A percentile compares a stretch with the other conserved stretches of the same genome.
Conservation (phyloP, 257 asterid genomes). For the Thymus mandschuricus region DNA sequence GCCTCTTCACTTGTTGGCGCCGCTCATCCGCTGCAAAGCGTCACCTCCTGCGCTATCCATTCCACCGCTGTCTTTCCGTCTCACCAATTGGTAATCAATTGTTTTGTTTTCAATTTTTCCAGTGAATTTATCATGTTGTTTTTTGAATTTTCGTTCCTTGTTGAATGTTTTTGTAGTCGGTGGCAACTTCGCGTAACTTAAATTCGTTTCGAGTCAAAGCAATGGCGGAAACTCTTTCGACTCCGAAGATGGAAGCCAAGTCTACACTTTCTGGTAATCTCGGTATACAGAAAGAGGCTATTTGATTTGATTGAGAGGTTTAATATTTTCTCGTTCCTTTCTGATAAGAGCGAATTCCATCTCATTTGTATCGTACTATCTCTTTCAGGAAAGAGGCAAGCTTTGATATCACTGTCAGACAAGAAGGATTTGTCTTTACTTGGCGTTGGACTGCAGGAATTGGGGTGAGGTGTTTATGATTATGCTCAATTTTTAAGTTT, state of each 20-base stretch:
- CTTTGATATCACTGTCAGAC: conserved; percentile 86
- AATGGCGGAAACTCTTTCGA: conserved; percentile 69
- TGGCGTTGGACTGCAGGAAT: conserved; percentile 78
- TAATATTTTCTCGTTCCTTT: neutral
- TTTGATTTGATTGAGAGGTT: conserved; percentile 3
- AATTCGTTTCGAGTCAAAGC: conserved; percentile 54
- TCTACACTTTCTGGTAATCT: conserved; percentile 45
- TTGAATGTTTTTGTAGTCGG: conserved; percentile 28
- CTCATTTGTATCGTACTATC: neutral
- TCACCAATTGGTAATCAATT: conserved; percentile 40
- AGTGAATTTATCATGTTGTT: neutral
- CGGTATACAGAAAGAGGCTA: neutral
- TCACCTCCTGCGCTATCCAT: conserved; percentile 28
- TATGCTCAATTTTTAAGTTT: neutral
- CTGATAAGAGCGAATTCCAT: neutral
- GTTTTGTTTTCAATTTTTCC: neutral
- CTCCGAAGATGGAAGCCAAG: conserved; percentile 42
- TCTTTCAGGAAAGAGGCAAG: conserved; percentile 70
- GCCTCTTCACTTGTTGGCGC: conserved; percentile 33
- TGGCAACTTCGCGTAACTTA: conserved; percentile 34
- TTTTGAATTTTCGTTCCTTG: neutral
- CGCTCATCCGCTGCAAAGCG: conserved; percentile 26
- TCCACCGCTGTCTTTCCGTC: conserved; percentile 22
- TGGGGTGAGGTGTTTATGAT: conserved; percentile 60
- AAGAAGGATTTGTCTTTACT: conserved; percentile 79